These are phyloP conservation scores for Davidsoniella neocaledoniae DNA, from an alignment of 2,329 filamentous ascomycete genomes.

Conservation along the genomic window DNA sequence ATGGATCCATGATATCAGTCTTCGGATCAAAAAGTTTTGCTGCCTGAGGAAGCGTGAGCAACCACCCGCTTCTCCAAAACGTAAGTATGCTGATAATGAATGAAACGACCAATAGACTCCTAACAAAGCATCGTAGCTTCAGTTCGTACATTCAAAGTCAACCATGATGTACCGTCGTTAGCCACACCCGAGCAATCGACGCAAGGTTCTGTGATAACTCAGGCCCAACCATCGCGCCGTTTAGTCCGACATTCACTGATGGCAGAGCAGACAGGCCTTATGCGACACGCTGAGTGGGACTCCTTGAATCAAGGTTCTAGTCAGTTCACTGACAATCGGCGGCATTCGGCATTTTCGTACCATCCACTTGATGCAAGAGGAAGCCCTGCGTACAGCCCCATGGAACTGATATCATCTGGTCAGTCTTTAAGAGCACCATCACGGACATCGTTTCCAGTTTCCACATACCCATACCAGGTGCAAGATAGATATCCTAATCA, in stretches of 20 bases:
- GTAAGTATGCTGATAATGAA: neutral
- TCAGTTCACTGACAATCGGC: slow-evolving; percentile 2
- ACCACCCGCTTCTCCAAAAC: slow-evolving; percentile 1
- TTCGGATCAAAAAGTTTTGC: slow-evolving; percentile 6
- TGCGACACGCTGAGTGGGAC: neutral
- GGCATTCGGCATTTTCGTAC: slow-evolving; percentile 10
- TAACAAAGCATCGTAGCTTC: slow-evolving; percentile 1
- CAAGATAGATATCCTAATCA: too few relatives aligned
- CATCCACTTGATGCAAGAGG: slow-evolving; percentile 5
- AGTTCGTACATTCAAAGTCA: slow-evolving; percentile 11
- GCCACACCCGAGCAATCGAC: slow-evolving; percentile 6
- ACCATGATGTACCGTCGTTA: neutral
- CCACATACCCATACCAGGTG: neutral
- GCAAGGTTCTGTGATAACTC: slow-evolving; percentile 5
- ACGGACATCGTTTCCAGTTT: slow-evolving; percentile 1
- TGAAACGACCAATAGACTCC: neutral
- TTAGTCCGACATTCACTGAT: slow-evolving; percentile 10
- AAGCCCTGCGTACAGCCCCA: neutral
- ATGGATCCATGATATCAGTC: neutral
- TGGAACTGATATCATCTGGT: neutral
- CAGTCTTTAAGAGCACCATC: slow-evolving; percentile 1
- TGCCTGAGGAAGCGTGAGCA: slow-evolving; percentile 7
- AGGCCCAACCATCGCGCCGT: slow-evolving; percentile 7
- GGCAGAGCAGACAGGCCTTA: slow-evolving; percentile 6
- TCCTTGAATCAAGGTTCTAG: slow-evolving; percentile 2